Base-by-base conservation (phyloP, 495 filamentous ascomycete species). In the Endocarpon pusillum region DNA sequence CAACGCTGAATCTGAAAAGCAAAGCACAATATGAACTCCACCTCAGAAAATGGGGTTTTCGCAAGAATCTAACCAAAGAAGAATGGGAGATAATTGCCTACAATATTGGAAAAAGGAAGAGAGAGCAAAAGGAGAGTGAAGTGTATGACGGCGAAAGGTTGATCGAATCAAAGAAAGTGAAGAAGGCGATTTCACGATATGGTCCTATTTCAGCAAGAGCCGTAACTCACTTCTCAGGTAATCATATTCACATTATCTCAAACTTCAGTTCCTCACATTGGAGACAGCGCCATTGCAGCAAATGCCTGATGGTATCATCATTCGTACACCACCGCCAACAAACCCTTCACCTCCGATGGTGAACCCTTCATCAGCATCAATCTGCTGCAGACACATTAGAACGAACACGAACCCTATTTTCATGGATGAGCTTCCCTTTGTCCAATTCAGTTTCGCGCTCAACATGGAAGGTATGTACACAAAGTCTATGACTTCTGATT, bases 1-100 rank as follows among this genome's bases (percentile, higher is more conserved):
- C 18, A 26, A 30, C 4, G 29, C 38, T 40, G 25, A 42, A 24
- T 24, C 4, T 29, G 6, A 34, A 16, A 28, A 46, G 43, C 11
- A 46, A 46, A 39, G 37, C 43, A 15, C 43, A 46, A 38, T 46
- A 43, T 33, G 37, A 44, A 30, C 28, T 24, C 14, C 41, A 43
- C 14, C 34, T 43, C 19, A 40, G 37, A 30, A 38, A 40, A 19
- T 46, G 43, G 43, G 29, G 22, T 4, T 43, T 46, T 36, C 35
- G 37, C 15, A 46, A 43, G 34, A 40, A 46, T 24, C 26, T 28
- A 10, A 32, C 34, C 11, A 19, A 11, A 32, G 28, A 42, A 11
- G 29, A 42, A 21, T 46, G 43, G 43, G 43, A 36, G 28, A 32
- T 19, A 19, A 21, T 43, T 4, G 36, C 26, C 37, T 36, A 29